Base-by-base conservation (phyloP, 2,329 filamentous ascomycete species). In the Diaporthe humulicola region DNA sequence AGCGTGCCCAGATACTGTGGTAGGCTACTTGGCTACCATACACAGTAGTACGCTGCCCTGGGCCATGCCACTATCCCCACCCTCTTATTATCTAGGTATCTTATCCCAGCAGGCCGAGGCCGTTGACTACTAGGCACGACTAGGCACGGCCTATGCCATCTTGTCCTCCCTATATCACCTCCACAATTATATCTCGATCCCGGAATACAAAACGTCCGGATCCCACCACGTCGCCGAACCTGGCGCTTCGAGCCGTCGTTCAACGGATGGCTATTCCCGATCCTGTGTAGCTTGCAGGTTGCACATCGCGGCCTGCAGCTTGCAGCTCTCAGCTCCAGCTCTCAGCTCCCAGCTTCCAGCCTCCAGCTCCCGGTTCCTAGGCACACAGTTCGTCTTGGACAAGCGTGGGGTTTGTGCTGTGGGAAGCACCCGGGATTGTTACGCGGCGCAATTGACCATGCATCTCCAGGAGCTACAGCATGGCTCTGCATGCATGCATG, bases 181-280 rank as follows among this genome's bases (percentile, higher is more conserved):
- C 64, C 45, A 52, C 45, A 30, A 30, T 52, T 67, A 69, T 69
- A 69, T 69, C 48, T 69, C 64, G 48, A 69, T 69, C 64, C 38
- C 64, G 48, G 64, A 22, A 40, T 54, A 38, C 64, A 69, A 69
- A 69, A 36, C 48, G 64, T 36, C 64, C 64, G 64, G 25, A 69
- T 54, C 64, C 64, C 64, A 69, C 64, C 15, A 40, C 48, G 22
- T 25, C 48, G 33, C 64, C 64, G 28, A 69, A 38, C 45, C 10
- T 52, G 45, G 64, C 45, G 64, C 64, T 50, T 52, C 64, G 64
- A 52, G 30, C 64, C 64, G 64, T 52, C 45, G 19, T 30, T 19
- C 64, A 52, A 67, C 64, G 64, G 64, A 67, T 17, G 45, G 30
- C 45, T 48, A 52, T 52, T 67, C 64, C 64, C 30, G 30, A 67